Base-by-base conservation (phyloP, 2,329 filamentous ascomycete species). In the Curvularia verruculosa region DNA sequence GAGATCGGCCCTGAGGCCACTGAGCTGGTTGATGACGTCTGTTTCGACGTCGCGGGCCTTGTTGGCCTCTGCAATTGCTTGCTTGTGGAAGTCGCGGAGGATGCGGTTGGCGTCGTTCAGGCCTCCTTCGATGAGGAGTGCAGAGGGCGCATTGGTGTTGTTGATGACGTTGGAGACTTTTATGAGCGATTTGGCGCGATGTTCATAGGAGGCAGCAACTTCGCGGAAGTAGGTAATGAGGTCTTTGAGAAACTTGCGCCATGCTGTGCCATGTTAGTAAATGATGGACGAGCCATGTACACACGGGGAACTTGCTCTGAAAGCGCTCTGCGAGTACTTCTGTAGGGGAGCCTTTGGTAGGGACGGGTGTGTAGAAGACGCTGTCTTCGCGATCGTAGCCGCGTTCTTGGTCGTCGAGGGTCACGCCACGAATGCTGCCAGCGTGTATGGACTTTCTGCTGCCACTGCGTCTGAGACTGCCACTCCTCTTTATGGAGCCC, bases 181-280 rank as follows among this genome's bases (percentile, higher is more conserved):
- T 57, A 91, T 76, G 4, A 96, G 82, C 7, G 89, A 86, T 75
- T 97, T 98, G 26, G 90, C 85, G 59, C 90, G 88, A 54, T 89
- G 84, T 71, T 99, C 94, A 76, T 97, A 97, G 46, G 93, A 91
- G 49, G 85, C 85, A 73, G 96, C 92, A 45, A 98, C 87, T 75
- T 98, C 95, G 68, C 91, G 88, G 75, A 97, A 98, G 76, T 96
- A 98, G 54, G 90, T 81, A 64, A 98, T 96, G 43, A 98, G 83
- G 65, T 97, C 93, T 75, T 98, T 98, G 51, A 99, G 84, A 13
- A 97, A 85, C 80, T 96, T 96, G 68, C 95, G 87, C 95, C 95
- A 99, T 49, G 90, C 92, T 96, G 66, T 52, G 53, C n/a, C 49
- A n/a, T 44, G 59, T 72, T 31, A 73, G 69, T 60, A 5, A 6